Conservation (phyloP, 129 eudicot genomes). For the Apium graveolens region DNA sequence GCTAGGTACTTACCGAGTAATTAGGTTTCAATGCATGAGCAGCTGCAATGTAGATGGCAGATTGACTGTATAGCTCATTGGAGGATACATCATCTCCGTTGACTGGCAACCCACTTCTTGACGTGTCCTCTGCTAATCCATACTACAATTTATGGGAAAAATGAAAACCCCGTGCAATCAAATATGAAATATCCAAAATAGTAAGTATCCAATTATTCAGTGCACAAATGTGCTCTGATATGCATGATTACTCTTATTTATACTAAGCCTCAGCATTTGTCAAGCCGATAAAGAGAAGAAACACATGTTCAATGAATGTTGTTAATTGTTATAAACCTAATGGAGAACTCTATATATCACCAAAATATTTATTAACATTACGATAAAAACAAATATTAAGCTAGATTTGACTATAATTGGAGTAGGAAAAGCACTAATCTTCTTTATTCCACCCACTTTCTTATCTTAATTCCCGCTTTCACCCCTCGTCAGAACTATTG, state of each 20-base stretch:
- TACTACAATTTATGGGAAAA: constrained; percentile 39
- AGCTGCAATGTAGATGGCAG: constrained; percentile 89
- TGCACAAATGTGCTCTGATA: background rate
- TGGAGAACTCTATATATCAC: background rate
- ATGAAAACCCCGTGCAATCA: background rate
- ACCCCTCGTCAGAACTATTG: background rate
- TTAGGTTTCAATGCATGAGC: constrained; percentile 90
- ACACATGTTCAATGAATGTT: background rate
- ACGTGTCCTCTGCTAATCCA: constrained; percentile 93
- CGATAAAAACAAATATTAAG: background rate
- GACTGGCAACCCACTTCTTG: constrained; percentile 68
- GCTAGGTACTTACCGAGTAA: constrained; percentile 52
- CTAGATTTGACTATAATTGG: background rate
- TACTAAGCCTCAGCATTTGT: background rate
- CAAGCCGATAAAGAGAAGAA: background rate
- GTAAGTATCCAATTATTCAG: background rate
- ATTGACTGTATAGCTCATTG: constrained; percentile 77
- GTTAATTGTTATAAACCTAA: background rate
- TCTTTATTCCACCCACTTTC: background rate
- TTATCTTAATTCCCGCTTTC: background rate
- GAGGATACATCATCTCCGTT: constrained; percentile 54
- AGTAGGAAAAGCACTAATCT: background rate
- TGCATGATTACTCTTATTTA: background rate
- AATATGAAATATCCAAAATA: background rate
- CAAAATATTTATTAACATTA: background rate